Evolutionary conservation across 73 alveolate species (phyloP), one percentile per base, ranked within the genome.

Genomic region (Stentor roeselii): DNA sequence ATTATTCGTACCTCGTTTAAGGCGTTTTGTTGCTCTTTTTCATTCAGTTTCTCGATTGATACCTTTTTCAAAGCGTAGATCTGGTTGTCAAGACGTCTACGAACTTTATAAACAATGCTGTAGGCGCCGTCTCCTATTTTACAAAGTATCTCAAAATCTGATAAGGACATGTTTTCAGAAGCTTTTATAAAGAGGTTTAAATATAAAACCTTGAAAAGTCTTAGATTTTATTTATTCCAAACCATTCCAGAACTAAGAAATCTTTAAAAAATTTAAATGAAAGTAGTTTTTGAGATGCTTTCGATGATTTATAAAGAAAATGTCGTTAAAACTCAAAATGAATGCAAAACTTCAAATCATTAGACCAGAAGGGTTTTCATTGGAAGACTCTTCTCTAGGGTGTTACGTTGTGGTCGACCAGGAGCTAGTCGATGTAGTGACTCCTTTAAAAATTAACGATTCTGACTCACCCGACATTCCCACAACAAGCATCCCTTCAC

Each of bases 1-100:
- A 93, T 75, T 32, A 93, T 89, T 50, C 98, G 76, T 15, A 93
- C 88, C 86, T 93, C 98, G 89, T 93, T 93, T 75, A 93, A 89
- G 1, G 98, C 86, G 76, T 93, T 93, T 86, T 75, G 75, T 67
- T 87, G 84, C 75, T 93, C 98, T 85, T 93, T 93, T 60, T 93
- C 98, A 37, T 92, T 82, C 84, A 93, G 86, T 78, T 92, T 91
- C 42, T 89, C 61, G 88, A 93, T 86, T 91, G 87, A 89, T 41
- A 93, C 98, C 78, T 93, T 93, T 82, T 93, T 93, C 58, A 93
- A 75, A 0, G 98, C 98, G 84, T 93, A 93, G 37, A 89, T 91
- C 85, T 90, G 86, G 0, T 90, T 91, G 86, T 93, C 98, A 3
- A 86, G 80, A 75, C 88, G 60, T 31, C 98, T 67, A n/a, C 59